A percentile compares a stretch with the other conserved stretches of the same genome.
These are phyloP conservation scores for Clausena lansium DNA, from an alignment of 345 rosid species.

Conservation along the genomic window DNA sequence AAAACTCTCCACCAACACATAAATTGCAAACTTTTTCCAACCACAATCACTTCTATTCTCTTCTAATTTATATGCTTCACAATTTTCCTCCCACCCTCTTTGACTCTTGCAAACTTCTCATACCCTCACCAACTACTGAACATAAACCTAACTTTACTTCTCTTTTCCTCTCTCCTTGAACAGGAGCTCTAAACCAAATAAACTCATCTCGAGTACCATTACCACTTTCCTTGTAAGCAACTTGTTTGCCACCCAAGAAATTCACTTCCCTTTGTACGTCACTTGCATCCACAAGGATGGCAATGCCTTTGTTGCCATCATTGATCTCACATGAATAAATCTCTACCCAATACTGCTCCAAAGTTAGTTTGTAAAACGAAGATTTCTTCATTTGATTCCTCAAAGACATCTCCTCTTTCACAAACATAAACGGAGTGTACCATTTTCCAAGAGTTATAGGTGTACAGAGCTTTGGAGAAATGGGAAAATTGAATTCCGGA, in stretches of 20 bases:
- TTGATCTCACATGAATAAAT: background rate
- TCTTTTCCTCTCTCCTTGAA: background rate
- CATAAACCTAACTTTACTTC: background rate
- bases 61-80: background rate
- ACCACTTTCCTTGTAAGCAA: background rate
- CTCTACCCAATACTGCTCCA: background rate
- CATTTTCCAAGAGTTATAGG: background rate
- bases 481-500: background rate
- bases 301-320: background rate
- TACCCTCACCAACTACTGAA: background rate
- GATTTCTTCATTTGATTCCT: background rate
- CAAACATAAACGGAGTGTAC: background rate
- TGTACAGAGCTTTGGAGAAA: background rate
- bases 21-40: background rate
- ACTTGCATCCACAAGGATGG: background rate
- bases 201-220: background rate
- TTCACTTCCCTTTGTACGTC: background rate
- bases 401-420: background rate
- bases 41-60: background rate
- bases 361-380: background rate
- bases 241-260: background rate
- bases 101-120: background rate
- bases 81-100: background rate
- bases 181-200: background rate
- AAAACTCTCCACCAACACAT: constrained; percentile 1